phyloP scores from a whole-genome alignment of 768 basidiomycete genomes.

The Candolleomyces eurysporus region DNA sequence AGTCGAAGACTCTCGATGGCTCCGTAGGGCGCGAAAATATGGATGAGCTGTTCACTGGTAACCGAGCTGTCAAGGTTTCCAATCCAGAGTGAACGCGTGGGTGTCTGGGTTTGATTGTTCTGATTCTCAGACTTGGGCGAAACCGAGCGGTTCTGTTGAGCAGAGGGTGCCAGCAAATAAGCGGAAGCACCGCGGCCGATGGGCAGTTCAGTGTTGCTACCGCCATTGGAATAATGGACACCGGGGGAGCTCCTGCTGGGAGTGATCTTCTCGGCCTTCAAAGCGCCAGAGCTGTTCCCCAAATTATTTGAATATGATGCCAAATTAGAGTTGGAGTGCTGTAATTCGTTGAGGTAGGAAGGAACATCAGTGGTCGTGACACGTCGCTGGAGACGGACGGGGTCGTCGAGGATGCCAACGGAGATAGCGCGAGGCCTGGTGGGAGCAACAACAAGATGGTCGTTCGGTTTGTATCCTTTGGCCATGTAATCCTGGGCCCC shows the following conservation, averaged over 20 bases:
- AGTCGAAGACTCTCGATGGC: conserved; percentile 94
- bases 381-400: conserved; percentile 67
- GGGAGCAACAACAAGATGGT: conserved; percentile 52
- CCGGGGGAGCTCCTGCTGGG: conserved; percentile 47
- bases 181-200: conserved; percentile 53
- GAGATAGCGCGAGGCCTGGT: conserved; percentile 80
- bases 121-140: conserved; percentile 79
- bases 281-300: conserved; percentile 47
- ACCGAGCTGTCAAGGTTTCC: conserved; percentile 95
- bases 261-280: conserved; percentile 60
- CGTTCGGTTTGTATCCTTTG: conserved; percentile 72
- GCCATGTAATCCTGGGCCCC: conserved; percentile 60
- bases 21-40: conserved; percentile 95
- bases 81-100: conserved; percentile 96
- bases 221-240: conserved; percentile 68
- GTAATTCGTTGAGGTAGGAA: conserved; percentile 57
- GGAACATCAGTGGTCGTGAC: conserved; percentile 54
- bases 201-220: conserved; percentile 37
- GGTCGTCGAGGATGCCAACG: conserved; percentile 84
- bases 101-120: conserved; percentile 80
- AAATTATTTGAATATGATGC: conserved; percentile 35
- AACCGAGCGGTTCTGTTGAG: conserved; percentile 65
- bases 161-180: conserved; percentile 67
- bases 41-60: conserved; percentile 91
- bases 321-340: conserved; percentile 39